phyloP scores from a whole-genome alignment of 192 early-diverging fungal species.

The Umbelopsis isabellina region DNA sequence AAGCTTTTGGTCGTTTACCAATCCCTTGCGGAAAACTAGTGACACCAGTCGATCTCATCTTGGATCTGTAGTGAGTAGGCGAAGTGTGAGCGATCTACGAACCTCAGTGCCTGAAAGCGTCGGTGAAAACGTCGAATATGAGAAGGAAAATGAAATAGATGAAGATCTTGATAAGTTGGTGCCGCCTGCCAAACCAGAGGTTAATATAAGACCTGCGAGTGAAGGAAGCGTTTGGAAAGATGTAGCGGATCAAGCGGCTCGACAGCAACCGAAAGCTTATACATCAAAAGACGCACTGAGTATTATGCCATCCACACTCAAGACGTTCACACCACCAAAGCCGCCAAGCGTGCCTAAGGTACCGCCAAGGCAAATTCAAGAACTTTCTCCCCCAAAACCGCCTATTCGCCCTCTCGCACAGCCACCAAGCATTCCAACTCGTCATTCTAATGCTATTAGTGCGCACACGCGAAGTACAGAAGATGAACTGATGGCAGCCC shows the following conservation, averaged over 20 bases:
- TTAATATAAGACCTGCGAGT: neutral
- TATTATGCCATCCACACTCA: neutral
- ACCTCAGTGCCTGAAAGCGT: neutral
- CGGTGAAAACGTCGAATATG: neutral
- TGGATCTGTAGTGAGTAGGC: conserved; percentile 4
- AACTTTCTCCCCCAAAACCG: neutral
- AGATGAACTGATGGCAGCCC: conserved; percentile 1
- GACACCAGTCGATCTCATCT: conserved; percentile 7
- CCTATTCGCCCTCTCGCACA: neutral
- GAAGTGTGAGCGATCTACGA: conserved; percentile 10
- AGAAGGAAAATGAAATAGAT: neutral
- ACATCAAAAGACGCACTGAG: neutral
- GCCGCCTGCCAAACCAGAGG: neutral
- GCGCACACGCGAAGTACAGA: neutral
- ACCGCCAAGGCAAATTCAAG: conserved; percentile 1
- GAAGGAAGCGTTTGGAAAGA: neutral
- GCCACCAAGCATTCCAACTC: neutral
- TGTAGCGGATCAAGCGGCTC: conserved; percentile 13
- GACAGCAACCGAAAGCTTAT: neutral
- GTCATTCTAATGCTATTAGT: neutral
- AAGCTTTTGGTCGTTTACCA: conserved; percentile 15
- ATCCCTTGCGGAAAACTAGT: neutral
- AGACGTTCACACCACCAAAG: conserved; percentile 10
- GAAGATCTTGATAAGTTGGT: conserved; percentile 5
- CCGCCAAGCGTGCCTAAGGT: conserved; percentile 19